These are phyloP conservation scores for Hirsutella thompsonii DNA, from an alignment of 2,329 filamentous ascomycete species.

Conservation along the genomic window DNA sequence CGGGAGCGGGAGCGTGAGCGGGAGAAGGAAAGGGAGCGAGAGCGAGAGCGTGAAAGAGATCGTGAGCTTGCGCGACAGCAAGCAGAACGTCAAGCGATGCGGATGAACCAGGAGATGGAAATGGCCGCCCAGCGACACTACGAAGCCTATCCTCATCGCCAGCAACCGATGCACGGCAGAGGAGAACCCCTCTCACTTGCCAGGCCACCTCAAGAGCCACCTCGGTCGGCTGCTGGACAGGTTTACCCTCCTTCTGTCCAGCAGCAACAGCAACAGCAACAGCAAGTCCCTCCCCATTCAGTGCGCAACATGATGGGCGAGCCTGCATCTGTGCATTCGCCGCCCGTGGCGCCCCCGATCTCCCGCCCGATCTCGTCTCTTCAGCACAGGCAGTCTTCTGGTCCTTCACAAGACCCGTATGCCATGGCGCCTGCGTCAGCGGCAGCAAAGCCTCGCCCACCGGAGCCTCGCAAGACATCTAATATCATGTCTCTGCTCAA, in stretches of 20 bases:
- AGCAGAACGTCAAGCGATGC: conserved; percentile 16
- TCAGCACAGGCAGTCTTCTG: conserved; percentile 20
- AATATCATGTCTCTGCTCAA: conserved; percentile 52
- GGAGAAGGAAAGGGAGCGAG: conserved; percentile 6
- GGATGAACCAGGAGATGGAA: conserved; percentile 39
- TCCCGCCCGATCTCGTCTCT: conserved; percentile 24
- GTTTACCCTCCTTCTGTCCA: conserved; percentile 14
- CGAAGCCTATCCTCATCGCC: conserved; percentile 29
- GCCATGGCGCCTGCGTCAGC: conserved; percentile 12
- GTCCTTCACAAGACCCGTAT: conserved; percentile 17
- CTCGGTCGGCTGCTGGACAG: conserved; percentile 23
- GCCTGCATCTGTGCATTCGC: conserved; percentile 21
- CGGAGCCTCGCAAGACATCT: conserved; percentile 45
- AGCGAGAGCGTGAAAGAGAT: conserved; percentile 13
- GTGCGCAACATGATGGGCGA: conserved; percentile 27
- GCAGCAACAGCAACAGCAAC: conserved; percentile 5
- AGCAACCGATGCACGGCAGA: conserved; percentile 24
- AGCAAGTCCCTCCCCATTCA: conserved; percentile 19
- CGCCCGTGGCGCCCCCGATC: conserved; percentile 23
- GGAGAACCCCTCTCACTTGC: conserved; percentile 28
- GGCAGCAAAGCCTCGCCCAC: conserved; percentile 24
- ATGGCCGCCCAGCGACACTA: conserved; percentile 25
- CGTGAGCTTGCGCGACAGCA: conserved; percentile 16
- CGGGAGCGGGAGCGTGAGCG: conserved; percentile 8
- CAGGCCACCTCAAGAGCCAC: conserved; percentile 27